These are phyloP conservation scores for Hsuehochloa calcarea DNA, from an alignment of 176 grass and related monocot species.

Conservation along the genomic window DNA sequence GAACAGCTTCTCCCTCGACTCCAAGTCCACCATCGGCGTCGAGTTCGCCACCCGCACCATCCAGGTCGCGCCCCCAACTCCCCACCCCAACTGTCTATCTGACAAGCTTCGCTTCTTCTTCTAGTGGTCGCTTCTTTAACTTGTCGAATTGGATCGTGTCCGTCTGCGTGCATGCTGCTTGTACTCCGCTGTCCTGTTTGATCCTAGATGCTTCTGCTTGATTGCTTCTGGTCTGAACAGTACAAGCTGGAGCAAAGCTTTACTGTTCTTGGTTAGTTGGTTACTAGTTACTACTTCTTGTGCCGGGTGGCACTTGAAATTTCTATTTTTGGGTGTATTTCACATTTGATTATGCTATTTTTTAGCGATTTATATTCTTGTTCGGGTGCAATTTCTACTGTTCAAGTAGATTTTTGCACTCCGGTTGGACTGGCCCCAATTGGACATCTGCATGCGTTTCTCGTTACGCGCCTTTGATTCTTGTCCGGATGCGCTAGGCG, in stretches of 20 bases:
- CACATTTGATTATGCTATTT: neutral
- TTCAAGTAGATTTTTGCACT: neutral
- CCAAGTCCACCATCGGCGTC: slow-evolving; percentile 94
- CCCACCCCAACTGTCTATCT: neutral
- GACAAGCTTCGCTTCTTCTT: neutral
- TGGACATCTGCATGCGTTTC: neutral
- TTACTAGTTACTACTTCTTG: neutral
- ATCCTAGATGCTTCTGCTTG: neutral
- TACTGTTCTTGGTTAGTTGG: neutral
- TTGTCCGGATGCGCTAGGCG: neutral
- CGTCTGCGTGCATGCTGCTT: neutral
- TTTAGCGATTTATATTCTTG: neutral
- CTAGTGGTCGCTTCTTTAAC: neutral
- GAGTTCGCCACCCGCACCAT: slow-evolving; percentile 90
- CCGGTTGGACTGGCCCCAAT: neutral
- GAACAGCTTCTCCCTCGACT: slow-evolving; percentile 82
- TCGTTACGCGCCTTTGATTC: neutral
- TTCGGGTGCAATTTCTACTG: neutral
- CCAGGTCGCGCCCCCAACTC: slow-evolving; percentile 9
- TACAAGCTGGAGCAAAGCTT: neutral
- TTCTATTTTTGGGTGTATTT: neutral
- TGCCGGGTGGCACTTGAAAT: neutral
- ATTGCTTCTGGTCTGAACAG: neutral
- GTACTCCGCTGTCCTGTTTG: neutral
- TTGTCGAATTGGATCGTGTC: neutral